Base-by-base conservation (phyloP, 352 stramenopile genomes). In the Peronospora farinosa region DNA sequence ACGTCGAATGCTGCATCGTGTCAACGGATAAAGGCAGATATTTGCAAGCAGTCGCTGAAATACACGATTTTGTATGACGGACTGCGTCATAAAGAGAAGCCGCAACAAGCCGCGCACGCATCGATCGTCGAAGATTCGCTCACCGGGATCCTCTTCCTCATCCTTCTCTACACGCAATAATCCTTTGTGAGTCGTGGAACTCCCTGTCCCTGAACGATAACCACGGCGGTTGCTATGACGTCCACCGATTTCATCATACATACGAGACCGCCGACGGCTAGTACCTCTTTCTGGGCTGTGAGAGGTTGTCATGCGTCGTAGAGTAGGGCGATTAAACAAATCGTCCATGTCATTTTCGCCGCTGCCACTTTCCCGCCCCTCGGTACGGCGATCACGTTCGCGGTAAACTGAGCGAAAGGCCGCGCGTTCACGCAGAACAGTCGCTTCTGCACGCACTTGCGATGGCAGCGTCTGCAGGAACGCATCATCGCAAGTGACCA, bases 391-490 rank as follows among this genome's bases (percentile, higher is more conserved):
- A 30, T 65, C 60, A 11, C 58, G 60, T 12, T 78, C 73, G 40
- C 77, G 73, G 51, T 87, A 90, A 10, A 67, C 75, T 19, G 73
- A 72, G 33, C 73, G 79, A 44, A 92, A 92, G 2, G 80, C 78
- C 19, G 89, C 87, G 13, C 96, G 79, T 59, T 99, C 96, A 37
- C 95, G 76, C 25, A 99, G 63, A 19, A 98, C 65, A 74, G 97
- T 93, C 5, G 96, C 96, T 65, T 99, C 96, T 6, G 92, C 89
- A 51, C 94, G 76, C 9, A 99, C 78, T 61, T 96, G 86, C 5
- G 92, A 87, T 9, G 96, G 88, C 10, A 99, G 67, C 3, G 92
- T 97, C 51, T 91, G 80, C 54, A 99, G 71, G 57, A 98, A 98
- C 2, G 85, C 72, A 41, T 98, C 88, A 38, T 98, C 95, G 28